Conservation (phyloP, 2,329 filamentous ascomycete genomes). For the Orbilia blumenaviensis region DNA sequence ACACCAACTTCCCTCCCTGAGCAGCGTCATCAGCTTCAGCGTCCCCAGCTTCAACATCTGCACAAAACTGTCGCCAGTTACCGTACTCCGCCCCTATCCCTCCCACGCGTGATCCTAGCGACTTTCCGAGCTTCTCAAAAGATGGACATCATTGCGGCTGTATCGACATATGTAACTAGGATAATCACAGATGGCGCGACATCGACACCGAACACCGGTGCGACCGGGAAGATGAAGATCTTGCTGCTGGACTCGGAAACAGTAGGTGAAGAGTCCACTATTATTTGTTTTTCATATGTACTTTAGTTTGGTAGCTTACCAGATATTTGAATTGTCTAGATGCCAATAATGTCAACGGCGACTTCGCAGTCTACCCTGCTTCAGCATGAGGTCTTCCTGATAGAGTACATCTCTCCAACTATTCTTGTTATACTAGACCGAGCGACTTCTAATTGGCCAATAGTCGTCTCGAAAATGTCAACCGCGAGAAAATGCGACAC, state of each 20-base stretch:
- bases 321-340: conserved; percentile 74
- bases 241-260: conserved; percentile 92
- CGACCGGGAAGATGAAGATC: conserved; percentile 97
- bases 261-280: conserved; percentile 63
- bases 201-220: conserved; percentile 62
- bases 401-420: conserved; percentile 68
- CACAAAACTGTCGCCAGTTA: background rate
- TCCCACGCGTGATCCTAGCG: background rate
- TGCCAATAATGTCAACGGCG: conserved; percentile 87
- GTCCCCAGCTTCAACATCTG: background rate
- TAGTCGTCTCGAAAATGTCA: conserved; percentile 82
- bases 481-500: conserved; percentile 97
- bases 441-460: conserved; percentile 25
- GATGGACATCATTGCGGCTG: conserved; percentile 94
- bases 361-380: conserved; percentile 94
- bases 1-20: no score
- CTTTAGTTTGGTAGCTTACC: conserved; percentile 58
- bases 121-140: conserved; percentile 56
- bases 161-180: conserved; percentile 94
- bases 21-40: background rate
- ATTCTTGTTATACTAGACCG: background rate
- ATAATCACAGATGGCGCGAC: conserved; percentile 87
- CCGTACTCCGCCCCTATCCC: background rate
- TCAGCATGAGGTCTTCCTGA: conserved; percentile 97
- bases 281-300: background rate